These are phyloP conservation scores for Coemansia sp. DNA, from an alignment of 192 early-diverging fungal genomes.

Conservation along the genomic window DNA sequence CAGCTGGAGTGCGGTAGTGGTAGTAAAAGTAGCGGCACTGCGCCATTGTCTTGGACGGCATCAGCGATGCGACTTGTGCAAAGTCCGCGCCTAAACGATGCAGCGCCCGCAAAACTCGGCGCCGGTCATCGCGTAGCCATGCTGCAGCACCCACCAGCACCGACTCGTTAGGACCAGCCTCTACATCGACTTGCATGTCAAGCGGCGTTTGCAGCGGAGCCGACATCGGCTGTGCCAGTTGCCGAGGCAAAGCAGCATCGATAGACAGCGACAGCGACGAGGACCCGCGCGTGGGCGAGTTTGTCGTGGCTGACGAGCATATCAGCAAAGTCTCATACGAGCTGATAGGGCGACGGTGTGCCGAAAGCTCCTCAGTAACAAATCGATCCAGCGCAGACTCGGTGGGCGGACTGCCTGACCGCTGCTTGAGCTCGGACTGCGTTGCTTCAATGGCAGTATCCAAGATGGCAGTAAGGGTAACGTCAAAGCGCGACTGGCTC, in stretches of 20 bases:
- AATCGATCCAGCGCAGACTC: conserved; percentile 49
- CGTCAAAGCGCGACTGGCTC: conserved; percentile 51
- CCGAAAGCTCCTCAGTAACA: conserved; percentile 22
- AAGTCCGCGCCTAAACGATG: conserved; percentile 72
- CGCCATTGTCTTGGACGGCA: conserved; percentile 76
- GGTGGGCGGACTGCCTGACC: conserved; percentile 14
- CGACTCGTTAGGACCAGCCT: conserved; percentile 26
- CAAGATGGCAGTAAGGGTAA: conserved; percentile 38
- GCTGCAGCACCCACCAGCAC: conserved; percentile 46
- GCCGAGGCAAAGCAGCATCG: background rate
- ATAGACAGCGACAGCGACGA: background rate
- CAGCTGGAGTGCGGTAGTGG: conserved; percentile 64
- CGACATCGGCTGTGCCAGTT: background rate
- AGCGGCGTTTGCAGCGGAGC: conserved; percentile 12
- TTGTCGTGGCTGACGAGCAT: conserved; percentile 13
- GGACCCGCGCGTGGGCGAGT: background rate
- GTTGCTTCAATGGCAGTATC: conserved; percentile 4
- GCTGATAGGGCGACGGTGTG: conserved; percentile 33
- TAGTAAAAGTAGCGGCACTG: conserved; percentile 81
- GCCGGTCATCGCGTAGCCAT: conserved; percentile 61
- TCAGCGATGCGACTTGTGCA: conserved; percentile 65
- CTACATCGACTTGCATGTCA: conserved; percentile 23
- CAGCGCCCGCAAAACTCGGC: conserved; percentile 63
- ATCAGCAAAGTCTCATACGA: conserved; percentile 46
- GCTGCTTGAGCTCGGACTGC: background rate